These are phyloP conservation scores for Trifolium dubium DNA, from an alignment of 306 rosid species.

Conservation along the genomic window DNA sequence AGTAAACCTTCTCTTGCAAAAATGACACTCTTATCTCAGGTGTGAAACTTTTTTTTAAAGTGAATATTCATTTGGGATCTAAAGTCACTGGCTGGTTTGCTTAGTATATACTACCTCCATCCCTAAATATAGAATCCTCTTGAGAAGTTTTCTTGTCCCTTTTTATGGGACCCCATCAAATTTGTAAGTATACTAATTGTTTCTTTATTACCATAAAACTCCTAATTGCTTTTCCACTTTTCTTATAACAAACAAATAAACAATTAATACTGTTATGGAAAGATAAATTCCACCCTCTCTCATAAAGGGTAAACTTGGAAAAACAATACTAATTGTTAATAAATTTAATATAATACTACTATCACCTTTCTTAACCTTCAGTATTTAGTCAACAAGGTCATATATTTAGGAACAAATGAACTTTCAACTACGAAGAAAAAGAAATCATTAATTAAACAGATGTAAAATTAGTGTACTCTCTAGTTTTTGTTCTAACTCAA, in stretches of 20 bases:
- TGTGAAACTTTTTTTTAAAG: conserved; percentile 33
- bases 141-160: background rate
- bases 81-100: conserved; percentile 27
- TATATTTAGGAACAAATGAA: background rate
- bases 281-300: background rate
- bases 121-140: background rate
- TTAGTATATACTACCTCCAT: conserved; percentile 1
- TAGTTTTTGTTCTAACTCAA: conserved; percentile 17
- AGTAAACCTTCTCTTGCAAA: conserved; percentile 81
- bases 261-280: background rate
- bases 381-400: background rate
- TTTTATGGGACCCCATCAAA: background rate
- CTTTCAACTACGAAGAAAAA: conserved; percentile 1
- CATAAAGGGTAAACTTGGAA: conserved; percentile 1
- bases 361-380: background rate
- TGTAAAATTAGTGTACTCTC: conserved; percentile 21
- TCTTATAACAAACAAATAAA: background rate
- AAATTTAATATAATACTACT: background rate
- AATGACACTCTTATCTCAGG: conserved; percentile 78
- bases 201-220: background rate
- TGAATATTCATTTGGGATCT: conserved; percentile 4
- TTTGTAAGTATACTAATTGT: background rate
- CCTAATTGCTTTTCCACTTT: background rate
- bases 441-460: conserved; percentile 8
- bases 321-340: background rate